phyloP scores from a whole-genome alignment of 2,329 filamentous ascomycete species.

The Aspergillus oerlinghausenensis region DNA sequence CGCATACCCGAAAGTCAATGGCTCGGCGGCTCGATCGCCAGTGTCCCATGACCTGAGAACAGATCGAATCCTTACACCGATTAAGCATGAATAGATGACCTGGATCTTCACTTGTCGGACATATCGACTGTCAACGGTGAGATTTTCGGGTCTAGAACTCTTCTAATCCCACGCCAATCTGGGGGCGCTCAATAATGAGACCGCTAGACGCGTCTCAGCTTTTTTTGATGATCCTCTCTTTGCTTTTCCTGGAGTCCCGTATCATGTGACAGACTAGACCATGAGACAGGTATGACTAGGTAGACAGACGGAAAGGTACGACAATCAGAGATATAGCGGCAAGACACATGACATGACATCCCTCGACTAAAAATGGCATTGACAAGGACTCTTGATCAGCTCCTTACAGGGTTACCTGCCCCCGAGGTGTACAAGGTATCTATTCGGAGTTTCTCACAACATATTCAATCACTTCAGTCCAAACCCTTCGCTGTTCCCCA shows the following conservation, averaged over 20 bases:
- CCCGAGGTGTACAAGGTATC: neutral
- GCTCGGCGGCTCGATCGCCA: neutral
- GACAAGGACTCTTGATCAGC: neutral
- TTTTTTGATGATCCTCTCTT: neutral
- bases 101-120: neutral
- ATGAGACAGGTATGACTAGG: neutral
- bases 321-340: neutral
- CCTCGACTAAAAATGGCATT: neutral
- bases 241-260: neutral
- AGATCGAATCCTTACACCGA: neutral
- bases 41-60: neutral
- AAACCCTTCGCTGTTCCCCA: constrained; percentile 88
- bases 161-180: neutral
- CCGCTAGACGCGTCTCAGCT: neutral
- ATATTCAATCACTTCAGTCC: constrained; percentile 58
- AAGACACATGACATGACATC: neutral
- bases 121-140: neutral
- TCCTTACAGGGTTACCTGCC: constrained; percentile 6
- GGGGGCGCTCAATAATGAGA: neutral
- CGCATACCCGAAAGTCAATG: neutral
- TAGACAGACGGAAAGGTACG: neutral
- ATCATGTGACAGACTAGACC: neutral
- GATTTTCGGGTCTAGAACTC: neutral
- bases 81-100: neutral
- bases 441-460: neutral